Base-by-base conservation (phyloP, 225 moss, liverwort and hornwort genomes). In the Straminergon stramineum region DNA sequence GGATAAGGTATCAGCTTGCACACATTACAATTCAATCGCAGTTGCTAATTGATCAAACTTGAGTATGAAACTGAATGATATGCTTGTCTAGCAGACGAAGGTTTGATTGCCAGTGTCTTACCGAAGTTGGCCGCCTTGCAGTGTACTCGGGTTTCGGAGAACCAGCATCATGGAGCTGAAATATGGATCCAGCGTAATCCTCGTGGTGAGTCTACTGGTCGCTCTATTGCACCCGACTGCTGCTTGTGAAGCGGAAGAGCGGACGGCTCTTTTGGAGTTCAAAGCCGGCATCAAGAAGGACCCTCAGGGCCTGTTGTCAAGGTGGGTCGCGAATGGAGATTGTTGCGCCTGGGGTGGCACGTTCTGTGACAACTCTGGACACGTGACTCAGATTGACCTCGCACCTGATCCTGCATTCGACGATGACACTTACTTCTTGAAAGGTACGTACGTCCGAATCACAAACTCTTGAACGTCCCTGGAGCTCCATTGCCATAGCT, bases 391-490 rank as follows among this genome's bases (percentile, higher is more conserved):
- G 39, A 2, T 93, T 45, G 88, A 90, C 7, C 89, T 93, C 35
- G 77, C 87, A n/a, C 91, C 93, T 66, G 93, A 93, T 53, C 83
- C 93, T 39, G 91, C 87, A 31, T 88, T 83, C 74, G 90, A 93
- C 74, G 91, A 91, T 61, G 57, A 55, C 37, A 88, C 77, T 20
- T 41, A 79, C 71, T 91, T 53, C 81, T 71, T 93, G 85, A 83
- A 71, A 86, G 93, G 93, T 93, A 71, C 1, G 51, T n/a, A 74
- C 6, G 64, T 52, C 52, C 35, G 11, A 83, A 27, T 43, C 64
- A 34, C 34, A 20, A 82, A 24, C 48, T 48, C 51, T 66, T 82
- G 83, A 35, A 66, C 65, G 17, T 52, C 84, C 71, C 21, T 87
- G 35, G 35, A 79, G 28, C 79, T 34, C 24, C 67, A 60, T 17